These are phyloP conservation scores for Hevea brasiliensis DNA, from an alignment of 345 rosid genomes.

Conservation along the genomic window DNA sequence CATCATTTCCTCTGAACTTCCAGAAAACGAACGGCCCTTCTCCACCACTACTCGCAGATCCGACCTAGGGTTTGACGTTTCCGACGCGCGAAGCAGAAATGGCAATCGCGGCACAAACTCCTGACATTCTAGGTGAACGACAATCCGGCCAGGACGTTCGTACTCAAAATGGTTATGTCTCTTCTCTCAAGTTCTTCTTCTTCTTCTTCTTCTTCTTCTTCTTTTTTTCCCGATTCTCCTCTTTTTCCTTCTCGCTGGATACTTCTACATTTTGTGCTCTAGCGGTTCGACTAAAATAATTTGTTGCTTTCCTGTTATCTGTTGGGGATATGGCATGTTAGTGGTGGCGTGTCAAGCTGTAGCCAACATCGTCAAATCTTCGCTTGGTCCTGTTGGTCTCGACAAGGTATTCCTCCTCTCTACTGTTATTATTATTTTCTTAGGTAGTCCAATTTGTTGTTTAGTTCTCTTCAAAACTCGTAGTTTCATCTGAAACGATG, in stretches of 20 bases:
- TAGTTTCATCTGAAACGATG: not conserved
- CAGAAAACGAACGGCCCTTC: not conserved
- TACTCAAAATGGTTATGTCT: constrained; percentile 73
- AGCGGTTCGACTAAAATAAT: not conserved
- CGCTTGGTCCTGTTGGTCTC: constrained; percentile 96
- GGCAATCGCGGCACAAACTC: constrained; percentile 65
- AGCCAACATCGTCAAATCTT: constrained; percentile 90
- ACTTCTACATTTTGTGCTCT: not conserved
- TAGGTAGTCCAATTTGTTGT: not conserved
- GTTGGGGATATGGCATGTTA: constrained; percentile 16
- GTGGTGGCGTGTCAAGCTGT: constrained; percentile 96
- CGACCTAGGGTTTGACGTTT: constrained; percentile 31
- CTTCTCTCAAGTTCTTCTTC: not conserved
- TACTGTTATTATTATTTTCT: not conserved
- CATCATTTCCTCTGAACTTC: not conserved
- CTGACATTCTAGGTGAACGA: constrained; percentile 87
- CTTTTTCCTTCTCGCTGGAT: not conserved
- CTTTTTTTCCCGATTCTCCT: too few relatives aligned
- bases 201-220: too few relatives aligned
- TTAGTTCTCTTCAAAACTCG: not conserved
- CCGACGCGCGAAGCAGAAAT: constrained; percentile 26
- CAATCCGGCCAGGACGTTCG: constrained; percentile 97
- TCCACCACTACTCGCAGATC: not conserved
- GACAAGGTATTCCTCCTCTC: constrained; percentile 60
- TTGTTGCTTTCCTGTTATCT: not conserved